These are phyloP conservation scores for Suillus plorans DNA, from an alignment of 768 basidiomycete species.

Conservation along the genomic window DNA sequence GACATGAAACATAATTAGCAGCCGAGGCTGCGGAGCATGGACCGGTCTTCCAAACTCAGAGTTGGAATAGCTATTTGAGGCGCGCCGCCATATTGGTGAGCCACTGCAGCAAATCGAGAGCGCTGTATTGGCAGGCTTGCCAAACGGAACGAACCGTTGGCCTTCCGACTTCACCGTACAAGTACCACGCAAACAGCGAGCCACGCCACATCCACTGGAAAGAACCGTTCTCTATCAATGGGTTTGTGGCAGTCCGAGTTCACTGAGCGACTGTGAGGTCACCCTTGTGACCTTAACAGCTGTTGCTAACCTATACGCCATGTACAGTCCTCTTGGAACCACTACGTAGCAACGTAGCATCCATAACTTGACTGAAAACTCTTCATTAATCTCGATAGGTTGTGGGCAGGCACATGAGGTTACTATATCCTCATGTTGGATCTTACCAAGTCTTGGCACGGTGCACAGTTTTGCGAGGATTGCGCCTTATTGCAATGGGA, in stretches of 20 bases:
- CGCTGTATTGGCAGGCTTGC: neutral
- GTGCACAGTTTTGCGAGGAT: neutral
- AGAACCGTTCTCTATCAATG: neutral
- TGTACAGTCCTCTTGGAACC: neutral
- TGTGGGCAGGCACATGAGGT: neutral
- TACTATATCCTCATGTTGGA: neutral
- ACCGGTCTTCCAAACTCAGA: neutral
- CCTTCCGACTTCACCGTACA: neutral
- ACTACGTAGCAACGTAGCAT: neutral
- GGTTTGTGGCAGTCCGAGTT: neutral
- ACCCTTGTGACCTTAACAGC: neutral
- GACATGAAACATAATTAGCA: neutral
- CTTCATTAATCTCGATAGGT: neutral
- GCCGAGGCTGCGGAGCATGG: neutral
- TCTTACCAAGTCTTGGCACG: neutral
- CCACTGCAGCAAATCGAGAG: neutral
- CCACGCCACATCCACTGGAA: neutral
- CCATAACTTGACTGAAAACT: neutral
- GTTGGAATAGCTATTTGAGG: constrained; percentile 26
- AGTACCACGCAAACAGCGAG: neutral
- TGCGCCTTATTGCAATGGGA: neutral
- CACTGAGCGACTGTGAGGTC: neutral
- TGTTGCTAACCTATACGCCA: neutral
- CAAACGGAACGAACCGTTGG: neutral
- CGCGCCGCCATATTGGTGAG: constrained; percentile 5